Evolutionary conservation across 495 filamentous ascomycete genomes (phyloP), one percentile per base, ranked within the genome.

Genomic region (Podospora pseudoanserina): DNA sequence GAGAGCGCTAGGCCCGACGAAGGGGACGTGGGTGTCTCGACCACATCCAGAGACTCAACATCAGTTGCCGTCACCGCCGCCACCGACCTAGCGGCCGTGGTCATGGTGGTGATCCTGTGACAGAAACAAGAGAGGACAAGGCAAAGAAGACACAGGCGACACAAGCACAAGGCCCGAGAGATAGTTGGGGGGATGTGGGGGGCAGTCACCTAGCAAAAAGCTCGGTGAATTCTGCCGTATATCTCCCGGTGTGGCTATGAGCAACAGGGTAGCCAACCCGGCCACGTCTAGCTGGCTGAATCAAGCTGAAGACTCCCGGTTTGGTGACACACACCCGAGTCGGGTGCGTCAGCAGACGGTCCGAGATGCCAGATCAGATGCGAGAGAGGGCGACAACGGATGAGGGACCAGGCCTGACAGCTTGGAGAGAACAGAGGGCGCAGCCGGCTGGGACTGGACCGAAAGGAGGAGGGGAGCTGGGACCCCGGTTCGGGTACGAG

Each of bases 1-100:
- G 91, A 91, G 16, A 93, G 80, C 2, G 88, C 88, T 63, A 70
- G 68, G 70, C 66, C 70, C 27, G 81, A 81, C 20, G 80, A 78
- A 1, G 80, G 79, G 27, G 79, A 79, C 26, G 75, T 75, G 7
- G 79, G 77, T 27, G 81, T 81, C 60, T 79, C 80, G 44, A 81
- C 72, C 20, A 78, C 76, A 49, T 69, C 65, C 18, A 79, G 67
- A 9, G 32, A 19, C 26, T 66, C 64, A 6, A 13, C 27, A 4
- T 65, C 61, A 55, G 72, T 74, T 34, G 61, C n/a, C n/a, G 68
- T 67, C 20, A 65, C 34, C 26, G 55, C 56, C 58, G 61, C 56
- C 20, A 39, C 49, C 62, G 66, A 72, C 65, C 67, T 59, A 64
- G 59, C 65, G 27, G 67, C 15, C 58, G 73, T 60, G 20, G 70